These are phyloP conservation scores for Eremochloa ophiuroides DNA, from an alignment of 176 grass and related monocot species.

Conservation along the genomic window DNA sequence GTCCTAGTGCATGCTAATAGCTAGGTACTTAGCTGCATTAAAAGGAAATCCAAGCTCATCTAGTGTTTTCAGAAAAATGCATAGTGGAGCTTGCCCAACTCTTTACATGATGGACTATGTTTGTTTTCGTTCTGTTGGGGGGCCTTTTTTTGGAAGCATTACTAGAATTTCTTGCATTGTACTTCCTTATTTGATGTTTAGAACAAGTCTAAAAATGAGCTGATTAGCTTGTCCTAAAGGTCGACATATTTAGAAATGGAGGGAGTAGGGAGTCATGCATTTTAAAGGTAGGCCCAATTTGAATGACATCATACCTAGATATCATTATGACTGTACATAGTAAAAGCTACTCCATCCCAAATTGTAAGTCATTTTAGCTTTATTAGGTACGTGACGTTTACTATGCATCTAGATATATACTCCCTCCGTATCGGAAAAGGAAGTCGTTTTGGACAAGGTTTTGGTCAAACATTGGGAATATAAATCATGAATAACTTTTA, in stretches of 20 bases:
- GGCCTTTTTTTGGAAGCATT: background rate
- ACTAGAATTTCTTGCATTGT: background rate
- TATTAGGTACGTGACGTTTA: too few relatives aligned
- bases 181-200: background rate
- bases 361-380: too few relatives aligned
- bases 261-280: background rate
- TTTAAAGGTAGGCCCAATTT: background rate
- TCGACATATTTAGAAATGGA: background rate
- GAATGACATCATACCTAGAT: too few relatives aligned
- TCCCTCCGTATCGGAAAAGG: too few relatives aligned
- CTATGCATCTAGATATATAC: too few relatives aligned
- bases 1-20: constrained; percentile 6
- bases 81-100: background rate
- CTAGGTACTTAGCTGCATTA: background rate
- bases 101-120: background rate
- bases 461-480: too few relatives aligned
- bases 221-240: background rate
- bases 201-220: background rate
- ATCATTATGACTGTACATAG: too few relatives aligned
- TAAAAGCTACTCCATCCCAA: too few relatives aligned
- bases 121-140: background rate
- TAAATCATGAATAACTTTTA: too few relatives aligned
- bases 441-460: too few relatives aligned
- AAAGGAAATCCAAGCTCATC: background rate
- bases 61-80: background rate